Evolutionary conservation across 768 basidiomycete genomes (phyloP), one percentile per base, ranked within the genome.

Genomic region (Russula abietina): DNA sequence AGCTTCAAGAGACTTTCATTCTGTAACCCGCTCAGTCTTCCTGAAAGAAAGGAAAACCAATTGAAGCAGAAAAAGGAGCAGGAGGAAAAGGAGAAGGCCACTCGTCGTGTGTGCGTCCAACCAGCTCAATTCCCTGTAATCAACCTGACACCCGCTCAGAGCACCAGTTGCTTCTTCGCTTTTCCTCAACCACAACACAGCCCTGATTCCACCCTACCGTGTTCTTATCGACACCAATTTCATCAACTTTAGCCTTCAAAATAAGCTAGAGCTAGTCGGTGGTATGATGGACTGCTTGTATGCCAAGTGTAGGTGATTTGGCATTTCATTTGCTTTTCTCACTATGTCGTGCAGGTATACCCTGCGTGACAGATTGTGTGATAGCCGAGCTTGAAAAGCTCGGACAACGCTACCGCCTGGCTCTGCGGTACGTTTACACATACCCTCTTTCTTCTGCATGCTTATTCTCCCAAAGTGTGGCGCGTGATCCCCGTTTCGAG

Each of bases 211-310:
- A 0, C 97, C 97, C 3, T 99, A 98, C 72, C 86, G 96, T 22
- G 92, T 99, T 30, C 84, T 99, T 43, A 93, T 99, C 64, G 97
- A 99, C 75, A 99, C 97, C 72, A 99, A 99, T 73, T 98, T 99
- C 69, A 99, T 99, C 81, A 98, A 98, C 73, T 96, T 98, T 73
- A 92, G 89, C 68, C 81, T 99, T 54, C 97, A 99, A 77, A 99
- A 98, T 75, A 97, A 98, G 74, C 77, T 99, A 67, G 97, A 99
- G 73, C 81, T 98, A 59, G 80, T 98, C 24, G 86, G 88, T 70
- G 94, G 91, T n/a, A 98, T 99, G 97, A 98, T 99, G 97, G 97
- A 99, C 71, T 96, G 93, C 70, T 79, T 98, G 17, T 97, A 92
- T 74, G 97, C 97, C 14, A 98, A 99, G 78, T 98, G 96, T 96